Evolutionary conservation across 1,284 basidiomycete species (phyloP), one percentile per base, ranked within the genome.

Genomic region (Rhodotorula sp.): DNA sequence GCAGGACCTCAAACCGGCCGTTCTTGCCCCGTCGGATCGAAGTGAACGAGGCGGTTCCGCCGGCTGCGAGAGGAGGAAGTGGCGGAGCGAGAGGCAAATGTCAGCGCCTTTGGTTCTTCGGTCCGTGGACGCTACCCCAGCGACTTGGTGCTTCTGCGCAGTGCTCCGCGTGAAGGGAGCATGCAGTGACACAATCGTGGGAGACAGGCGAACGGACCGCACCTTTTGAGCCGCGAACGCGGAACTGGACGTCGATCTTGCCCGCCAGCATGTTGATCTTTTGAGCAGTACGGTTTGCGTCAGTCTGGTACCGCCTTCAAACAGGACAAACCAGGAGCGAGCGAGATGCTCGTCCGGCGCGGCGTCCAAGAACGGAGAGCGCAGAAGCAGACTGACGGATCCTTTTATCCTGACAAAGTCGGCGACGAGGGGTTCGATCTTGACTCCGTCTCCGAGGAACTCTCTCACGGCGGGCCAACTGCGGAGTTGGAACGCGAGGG

Each of bases 201-300:
- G 34, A 34, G 34, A 6, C 7, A 8, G 34, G 34, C 34, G 6
- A 38, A 26, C 5, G 1, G 2, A 7, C 47, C 70, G 43, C 4
- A 76, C 73, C 73, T 62, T 71, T 69, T 28, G 69, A 67, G 18
- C 73, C 73, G n/a, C 49, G 67, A 2, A 75, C 73, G 6, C 69
- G 64, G 70, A 76, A 76, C 56, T 75, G 75, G 1, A 76, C 75
- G 62, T 76, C 75, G 45, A 76, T 73, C n/a, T 67, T 50, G 14
- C 75, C 75, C 6, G 73, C 75, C 34, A 76, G 62, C 70, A 75
- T 73, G 67, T 76, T 76, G 66, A 76, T 75, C 75, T 76, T 66
- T 14, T 19, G 2, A 5, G 26, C 18, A 6, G 12, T 5, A 23
- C 3, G 23, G 3, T 50, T 1, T 1, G 16, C 19, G 60, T 34